Evolutionary conservation across 2,329 filamentous ascomycete genomes (phyloP), one percentile per base, ranked within the genome.

Genomic region (Fusarium circinatum): DNA sequence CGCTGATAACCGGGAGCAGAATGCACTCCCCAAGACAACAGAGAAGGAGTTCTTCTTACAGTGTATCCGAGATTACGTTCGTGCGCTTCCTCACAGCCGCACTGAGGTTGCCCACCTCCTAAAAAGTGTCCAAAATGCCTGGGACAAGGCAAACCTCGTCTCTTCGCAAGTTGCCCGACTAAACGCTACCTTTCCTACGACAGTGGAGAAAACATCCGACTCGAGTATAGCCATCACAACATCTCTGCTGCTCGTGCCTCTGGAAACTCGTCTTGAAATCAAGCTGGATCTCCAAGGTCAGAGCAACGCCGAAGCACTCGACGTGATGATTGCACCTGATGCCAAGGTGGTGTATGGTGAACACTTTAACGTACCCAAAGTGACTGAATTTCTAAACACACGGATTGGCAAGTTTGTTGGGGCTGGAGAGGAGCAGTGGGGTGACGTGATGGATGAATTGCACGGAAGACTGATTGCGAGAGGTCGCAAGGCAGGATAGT

Each of bases 21-120:
- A 89, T 34, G 84, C 89, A 15, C 79, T 85, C 38, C 88, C 89
- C 0, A 81, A 90, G 59, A 91, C 90, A 3, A 86, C 88, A 1
- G 92, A 93, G 78, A 91, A 90, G 75, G 91, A 93, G 42, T 95
- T 95, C 83, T 94, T 95, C 79, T 83, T 96, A 13, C 89, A 93
- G 77, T 89, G 90, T 76, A 90, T 95, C 65, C 88, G 91, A 48
- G 91, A 93, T 64, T 88, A 92, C 64, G 84, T 94, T 47, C 89
- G 92, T 54, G 88, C 85, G 3, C 81, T 94, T 47, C 84, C 86
- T 18, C 91, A 92, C 79, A 84, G 85, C 63, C 83, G 86, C 54
- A 92, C 89, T 1, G 85, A 85, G 57, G 84, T 92, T 34, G 85
- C 86, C 22, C 84, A 86, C 39, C 84, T 96, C 32, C 85, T 96